Evolutionary conservation across 179 eudicot genomes (phyloP).

Genomic region (Amaranthus tricolor): DNA sequence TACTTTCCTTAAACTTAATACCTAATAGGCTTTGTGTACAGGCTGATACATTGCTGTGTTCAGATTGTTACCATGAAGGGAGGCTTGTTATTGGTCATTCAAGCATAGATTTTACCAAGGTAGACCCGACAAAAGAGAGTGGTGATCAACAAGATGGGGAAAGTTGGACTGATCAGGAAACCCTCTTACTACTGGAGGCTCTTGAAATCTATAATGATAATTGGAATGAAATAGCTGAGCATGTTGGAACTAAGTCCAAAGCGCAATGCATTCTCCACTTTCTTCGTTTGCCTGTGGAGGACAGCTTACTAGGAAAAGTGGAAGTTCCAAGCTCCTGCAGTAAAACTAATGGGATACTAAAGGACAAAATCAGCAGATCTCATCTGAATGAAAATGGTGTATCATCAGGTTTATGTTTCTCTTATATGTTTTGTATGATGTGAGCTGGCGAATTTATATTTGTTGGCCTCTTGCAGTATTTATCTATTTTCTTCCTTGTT

Average conservation of each 20-base stretch:
- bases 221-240: conserved; percentile 94
- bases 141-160: conserved; percentile 70
- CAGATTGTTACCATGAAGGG: conserved; percentile 78
- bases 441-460: conserved; percentile 8
- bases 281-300: conserved; percentile 83
- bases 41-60: conserved; percentile 71
- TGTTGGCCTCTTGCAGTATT: conserved; percentile 11
- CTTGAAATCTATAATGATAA: conserved; percentile 68
- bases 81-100: conserved; percentile 85
- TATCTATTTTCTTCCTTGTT: conserved; percentile 12
- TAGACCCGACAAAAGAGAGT: conserved; percentile 51
- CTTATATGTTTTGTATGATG: conserved; percentile 3
- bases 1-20: conserved; percentile 7
- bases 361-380: conserved; percentile 34
- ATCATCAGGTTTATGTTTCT: conserved; percentile 39
- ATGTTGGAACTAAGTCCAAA: conserved; percentile 89
- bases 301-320: conserved; percentile 63
- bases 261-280: conserved; percentile 96
- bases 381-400: conserved; percentile 57
- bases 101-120: conserved; percentile 70
- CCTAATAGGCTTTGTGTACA: conserved; percentile 35
- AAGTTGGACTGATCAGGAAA: conserved; percentile 90
- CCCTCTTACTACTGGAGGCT: conserved; percentile 85
- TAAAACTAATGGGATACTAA: conserved; percentile 35
- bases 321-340: conserved; percentile 52